phyloP scores from a whole-genome alignment of 1,139 yeast genomes.

The Taphrina communis region DNA sequence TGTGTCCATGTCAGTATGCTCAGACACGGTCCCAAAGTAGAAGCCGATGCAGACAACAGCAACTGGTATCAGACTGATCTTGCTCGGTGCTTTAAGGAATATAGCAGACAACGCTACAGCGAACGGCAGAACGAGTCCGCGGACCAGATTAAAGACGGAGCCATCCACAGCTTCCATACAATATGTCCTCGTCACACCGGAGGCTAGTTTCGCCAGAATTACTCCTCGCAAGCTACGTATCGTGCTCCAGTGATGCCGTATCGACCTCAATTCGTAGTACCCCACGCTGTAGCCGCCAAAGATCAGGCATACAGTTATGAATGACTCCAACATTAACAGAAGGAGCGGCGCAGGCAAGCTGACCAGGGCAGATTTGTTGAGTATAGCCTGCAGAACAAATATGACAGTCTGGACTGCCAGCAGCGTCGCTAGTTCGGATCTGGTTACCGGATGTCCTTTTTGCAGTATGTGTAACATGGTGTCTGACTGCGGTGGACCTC shows the following conservation, averaged over 20 bases:
- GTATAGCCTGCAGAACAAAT: conserved; percentile 36
- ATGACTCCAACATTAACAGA: conserved; percentile 32
- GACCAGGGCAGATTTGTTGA: conserved; percentile 38
- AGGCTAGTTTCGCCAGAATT: conserved; percentile 22
- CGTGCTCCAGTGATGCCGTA: conserved; percentile 25
- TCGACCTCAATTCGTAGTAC: conserved; percentile 28
- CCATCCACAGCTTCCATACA: conserved; percentile 43
- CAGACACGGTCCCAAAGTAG: conserved; percentile 41
- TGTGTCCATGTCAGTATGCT: conserved; percentile 23
- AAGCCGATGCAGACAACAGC: conserved; percentile 42
- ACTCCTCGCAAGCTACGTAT: conserved; percentile 20
- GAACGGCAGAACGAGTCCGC: conserved; percentile 43
- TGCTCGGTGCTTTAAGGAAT: conserved; percentile 38
- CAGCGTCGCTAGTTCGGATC: conserved; percentile 28
- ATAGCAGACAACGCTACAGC: conserved; percentile 40
- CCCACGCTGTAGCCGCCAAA: conserved; percentile 19
- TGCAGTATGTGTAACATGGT: conserved; percentile 24
- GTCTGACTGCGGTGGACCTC: conserved; percentile 1
- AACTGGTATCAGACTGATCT: conserved; percentile 26
- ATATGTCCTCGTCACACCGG: conserved; percentile 38
- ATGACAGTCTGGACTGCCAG: conserved; percentile 35
- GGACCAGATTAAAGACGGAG: conserved; percentile 42
- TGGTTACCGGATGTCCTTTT: conserved; percentile 24
- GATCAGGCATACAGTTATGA: conserved; percentile 32
- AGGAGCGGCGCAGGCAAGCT: conserved; percentile 34